Percentiles rank a stretch among this genome's conserved stretches.
phyloP scores from a whole-genome alignment of 1,284 basidiomycete genomes.

The Peniophora sp. region DNA sequence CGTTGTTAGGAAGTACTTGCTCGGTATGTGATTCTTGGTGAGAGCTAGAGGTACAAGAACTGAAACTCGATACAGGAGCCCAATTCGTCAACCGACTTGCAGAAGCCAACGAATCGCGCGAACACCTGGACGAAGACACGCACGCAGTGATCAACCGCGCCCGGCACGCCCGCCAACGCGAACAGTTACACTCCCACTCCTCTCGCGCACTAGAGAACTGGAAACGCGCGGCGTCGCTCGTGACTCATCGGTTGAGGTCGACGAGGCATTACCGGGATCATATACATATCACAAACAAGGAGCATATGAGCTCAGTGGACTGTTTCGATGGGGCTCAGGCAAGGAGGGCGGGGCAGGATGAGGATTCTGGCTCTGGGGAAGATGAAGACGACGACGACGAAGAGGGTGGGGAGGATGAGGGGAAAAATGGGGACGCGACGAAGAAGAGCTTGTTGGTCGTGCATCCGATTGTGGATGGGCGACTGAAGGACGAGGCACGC shows the following conservation, averaged over 20 bases:
- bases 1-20: conserved; percentile 79
- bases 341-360: conserved; percentile 14
- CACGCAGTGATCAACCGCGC: conserved; percentile 32
- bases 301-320: conserved; percentile 78
- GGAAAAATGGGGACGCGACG: conserved; percentile 29
- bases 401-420: conserved; percentile 21
- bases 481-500: conserved; percentile 54
- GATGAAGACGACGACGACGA: conserved; percentile 16
- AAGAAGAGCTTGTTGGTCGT: conserved; percentile 41
- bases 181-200: conserved; percentile 10
- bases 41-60: too few relatives aligned
- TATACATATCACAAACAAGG: conserved; percentile 50
- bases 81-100: conserved; percentile 44
- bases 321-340: conserved; percentile 54
- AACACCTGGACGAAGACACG: conserved; percentile 10
- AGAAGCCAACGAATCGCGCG: conserved; percentile 7
- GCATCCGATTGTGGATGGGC: conserved; percentile 64
- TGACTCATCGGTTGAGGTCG: conserved; percentile 40
- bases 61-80: conserved; percentile 35
- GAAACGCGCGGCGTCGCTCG: conserved; percentile 37
- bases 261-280: conserved; percentile 51
- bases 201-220: conserved; percentile 31
- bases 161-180: conserved; percentile 8
- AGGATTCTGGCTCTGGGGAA: too few relatives aligned
- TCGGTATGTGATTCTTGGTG: conserved; percentile 42